Evolutionary conservation across 1,139 yeast species (phyloP).

Genomic region (Blastobotrys proliferans): DNA sequence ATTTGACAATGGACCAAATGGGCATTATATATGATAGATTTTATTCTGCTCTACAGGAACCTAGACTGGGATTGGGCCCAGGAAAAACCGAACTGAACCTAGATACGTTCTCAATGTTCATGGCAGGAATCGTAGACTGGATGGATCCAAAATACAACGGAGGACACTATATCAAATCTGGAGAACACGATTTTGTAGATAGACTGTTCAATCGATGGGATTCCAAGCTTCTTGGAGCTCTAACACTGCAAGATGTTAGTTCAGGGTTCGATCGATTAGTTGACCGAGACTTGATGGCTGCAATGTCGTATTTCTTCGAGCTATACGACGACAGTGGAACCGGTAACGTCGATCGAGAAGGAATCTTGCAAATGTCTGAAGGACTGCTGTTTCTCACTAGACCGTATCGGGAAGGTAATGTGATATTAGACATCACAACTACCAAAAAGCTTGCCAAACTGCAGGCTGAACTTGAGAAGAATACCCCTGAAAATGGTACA

Average conservation of each 20-base stretch:
- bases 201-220: conserved; percentile 75
- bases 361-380: conserved; percentile 79
- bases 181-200: conserved; percentile 48
- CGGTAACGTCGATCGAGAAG: conserved; percentile 71
- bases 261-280: conserved; percentile 67
- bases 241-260: conserved; percentile 66
- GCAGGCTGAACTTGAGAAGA: conserved; percentile 9
- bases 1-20: conserved; percentile 54
- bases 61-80: conserved; percentile 58
- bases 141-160: conserved; percentile 33
- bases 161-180: conserved; percentile 10
- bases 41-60: conserved; percentile 71
- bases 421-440: conserved; percentile 26
- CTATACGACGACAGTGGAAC: conserved; percentile 61
- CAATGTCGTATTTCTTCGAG: conserved; percentile 73
- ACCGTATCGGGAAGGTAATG: conserved; percentile 46
- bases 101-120: conserved; percentile 64
- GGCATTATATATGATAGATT: conserved; percentile 80
- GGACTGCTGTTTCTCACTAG: conserved; percentile 76
- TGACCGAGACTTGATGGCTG: conserved; percentile 71
- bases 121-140: conserved; percentile 85
- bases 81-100: conserved; percentile 58
- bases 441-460: conserved; percentile 14
- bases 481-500: conserved; percentile 14
- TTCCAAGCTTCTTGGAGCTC: conserved; percentile 46